Percentiles rank a stretch among this genome's conserved stretches.
These are phyloP conservation scores for Athelia sp. DNA, from an alignment of 1,284 basidiomycete species.

Conservation along the genomic window DNA sequence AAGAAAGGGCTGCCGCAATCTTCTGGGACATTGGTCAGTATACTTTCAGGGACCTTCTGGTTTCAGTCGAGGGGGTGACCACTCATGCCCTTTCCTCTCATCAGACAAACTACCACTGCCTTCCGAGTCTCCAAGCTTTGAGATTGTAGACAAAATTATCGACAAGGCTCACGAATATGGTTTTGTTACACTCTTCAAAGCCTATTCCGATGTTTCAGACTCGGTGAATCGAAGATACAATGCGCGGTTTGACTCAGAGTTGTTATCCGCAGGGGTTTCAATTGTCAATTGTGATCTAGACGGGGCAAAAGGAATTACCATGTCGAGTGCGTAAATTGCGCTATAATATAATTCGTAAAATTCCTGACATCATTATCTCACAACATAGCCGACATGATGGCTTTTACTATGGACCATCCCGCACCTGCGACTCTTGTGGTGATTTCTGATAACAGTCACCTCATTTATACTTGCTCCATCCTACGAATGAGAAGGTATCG, in stretches of 20 bases:
- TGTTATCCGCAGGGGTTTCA: constrained; percentile 57
- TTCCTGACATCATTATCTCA: constrained; percentile 3
- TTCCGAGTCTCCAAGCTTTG: constrained; percentile 27
- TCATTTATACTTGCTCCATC: constrained; percentile 38
- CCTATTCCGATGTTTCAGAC: constrained; percentile 29
- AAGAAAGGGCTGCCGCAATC: constrained; percentile 17
- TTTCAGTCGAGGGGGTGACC: no score
- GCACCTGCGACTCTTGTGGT: constrained; percentile 39
- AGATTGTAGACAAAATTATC: constrained; percentile 25
- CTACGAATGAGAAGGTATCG: constrained; percentile 36
- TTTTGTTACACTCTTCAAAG: constrained; percentile 31
- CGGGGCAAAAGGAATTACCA: constrained; percentile 42
- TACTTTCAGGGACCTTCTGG: no score
- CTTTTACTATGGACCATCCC: constrained; percentile 41
- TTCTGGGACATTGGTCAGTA: constrained; percentile 30
- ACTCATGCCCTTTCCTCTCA: not conserved
- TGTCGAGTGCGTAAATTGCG: constrained; percentile 24
- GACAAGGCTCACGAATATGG: constrained; percentile 26
- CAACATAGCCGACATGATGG: constrained; percentile 39
- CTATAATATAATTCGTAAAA: not conserved
- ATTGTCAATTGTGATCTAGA: constrained; percentile 55
- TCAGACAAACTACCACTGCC: constrained; percentile 50
- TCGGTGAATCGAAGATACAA: constrained; percentile 24
- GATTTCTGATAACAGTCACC: constrained; percentile 43
- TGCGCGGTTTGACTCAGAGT: constrained; percentile 29